Percentiles rank a stretch among this genome's conserved stretches.
These are phyloP conservation scores for Mycosphaerella arachidis DNA, from an alignment of 2,329 filamentous ascomycete genomes.

Conservation along the genomic window DNA sequence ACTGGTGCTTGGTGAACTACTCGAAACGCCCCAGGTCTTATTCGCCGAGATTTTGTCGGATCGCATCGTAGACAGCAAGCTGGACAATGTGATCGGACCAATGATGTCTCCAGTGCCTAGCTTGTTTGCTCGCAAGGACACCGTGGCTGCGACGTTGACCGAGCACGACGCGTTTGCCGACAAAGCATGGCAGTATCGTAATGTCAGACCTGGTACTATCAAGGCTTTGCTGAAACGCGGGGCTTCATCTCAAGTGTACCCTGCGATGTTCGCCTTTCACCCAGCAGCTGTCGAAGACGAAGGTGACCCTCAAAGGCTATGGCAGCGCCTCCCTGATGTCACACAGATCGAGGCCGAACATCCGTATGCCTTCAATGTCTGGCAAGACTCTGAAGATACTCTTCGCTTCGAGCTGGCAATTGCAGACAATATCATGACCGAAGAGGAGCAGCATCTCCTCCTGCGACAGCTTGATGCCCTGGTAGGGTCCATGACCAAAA, in stretches of 20 bases:
- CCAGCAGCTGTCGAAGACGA: not conserved
- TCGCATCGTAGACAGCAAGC: slow-evolving; percentile 9
- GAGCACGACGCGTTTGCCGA: slow-evolving; percentile 11
- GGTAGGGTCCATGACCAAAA: not conserved
- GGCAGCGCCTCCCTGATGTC: slow-evolving; percentile 11
- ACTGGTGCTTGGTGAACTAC: slow-evolving; percentile 8
- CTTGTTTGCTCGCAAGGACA: slow-evolving; percentile 4
- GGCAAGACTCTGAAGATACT: slow-evolving; percentile 6
- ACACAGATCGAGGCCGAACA: slow-evolving; percentile 13
- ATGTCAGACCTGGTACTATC: slow-evolving; percentile 13
- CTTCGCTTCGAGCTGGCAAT: slow-evolving; percentile 12
- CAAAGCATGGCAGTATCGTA: slow-evolving; percentile 9
- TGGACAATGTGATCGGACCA: slow-evolving; percentile 9
- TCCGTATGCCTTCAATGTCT: slow-evolving; percentile 13
- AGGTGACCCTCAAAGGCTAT: not conserved
- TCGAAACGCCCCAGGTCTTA: slow-evolving; percentile 10
- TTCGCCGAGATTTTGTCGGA: slow-evolving; percentile 15
- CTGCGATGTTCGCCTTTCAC: slow-evolving; percentile 16
- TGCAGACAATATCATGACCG: slow-evolving; percentile 7
- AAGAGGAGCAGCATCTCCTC: slow-evolving; percentile 9
- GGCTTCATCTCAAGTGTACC: slow-evolving; percentile 6
- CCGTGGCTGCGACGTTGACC: slow-evolving; percentile 2
- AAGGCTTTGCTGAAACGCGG: slow-evolving; percentile 3
- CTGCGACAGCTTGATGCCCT: slow-evolving; percentile 11
- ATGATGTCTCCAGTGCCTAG: slow-evolving; percentile 13